Conservation (phyloP, 2,329 filamentous ascomycete species). For the Aureobasidium vineae region DNA sequence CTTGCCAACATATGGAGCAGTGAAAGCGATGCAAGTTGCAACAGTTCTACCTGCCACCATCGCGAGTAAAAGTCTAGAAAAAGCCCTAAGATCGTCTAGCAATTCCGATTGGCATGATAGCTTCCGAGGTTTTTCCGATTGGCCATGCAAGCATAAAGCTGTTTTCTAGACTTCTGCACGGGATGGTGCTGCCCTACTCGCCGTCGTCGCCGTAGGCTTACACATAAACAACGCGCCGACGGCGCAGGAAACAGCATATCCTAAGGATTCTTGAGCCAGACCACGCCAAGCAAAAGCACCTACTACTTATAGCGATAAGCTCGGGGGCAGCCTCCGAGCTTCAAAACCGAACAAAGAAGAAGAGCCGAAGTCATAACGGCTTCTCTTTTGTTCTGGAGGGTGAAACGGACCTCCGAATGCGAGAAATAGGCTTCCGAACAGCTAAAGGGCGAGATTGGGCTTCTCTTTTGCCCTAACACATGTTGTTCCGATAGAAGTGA, state of each 20-base stretch:
- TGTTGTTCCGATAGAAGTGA: background rate
- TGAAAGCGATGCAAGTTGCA: background rate
- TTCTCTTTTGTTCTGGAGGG: background rate
- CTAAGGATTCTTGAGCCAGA: background rate
- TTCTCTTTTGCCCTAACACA: background rate
- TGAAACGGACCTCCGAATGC: background rate
- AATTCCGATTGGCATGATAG: too few relatives aligned
- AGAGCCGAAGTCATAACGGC: background rate
- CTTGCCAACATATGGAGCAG: background rate
- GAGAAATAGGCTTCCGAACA: background rate
- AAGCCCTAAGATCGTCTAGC: too few relatives aligned
- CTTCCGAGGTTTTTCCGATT: too few relatives aligned
- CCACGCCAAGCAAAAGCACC: slow-evolving; percentile 7
- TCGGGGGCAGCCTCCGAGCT: background rate
- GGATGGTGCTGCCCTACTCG: background rate
- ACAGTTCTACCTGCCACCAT: background rate
- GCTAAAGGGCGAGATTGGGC: background rate
- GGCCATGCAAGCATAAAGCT: too few relatives aligned
- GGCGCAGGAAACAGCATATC: background rate
- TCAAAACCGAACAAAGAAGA: background rate
- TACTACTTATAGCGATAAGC: background rate
- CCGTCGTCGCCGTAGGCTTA: background rate
- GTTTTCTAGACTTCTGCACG: too few relatives aligned
- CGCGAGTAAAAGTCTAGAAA: too few relatives aligned
- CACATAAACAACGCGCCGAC: background rate